Evolutionary conservation across 441 rosid species (phyloP), one percentile per base, ranked within the genome.

Genomic region (Adansonia rubrostipa): DNA sequence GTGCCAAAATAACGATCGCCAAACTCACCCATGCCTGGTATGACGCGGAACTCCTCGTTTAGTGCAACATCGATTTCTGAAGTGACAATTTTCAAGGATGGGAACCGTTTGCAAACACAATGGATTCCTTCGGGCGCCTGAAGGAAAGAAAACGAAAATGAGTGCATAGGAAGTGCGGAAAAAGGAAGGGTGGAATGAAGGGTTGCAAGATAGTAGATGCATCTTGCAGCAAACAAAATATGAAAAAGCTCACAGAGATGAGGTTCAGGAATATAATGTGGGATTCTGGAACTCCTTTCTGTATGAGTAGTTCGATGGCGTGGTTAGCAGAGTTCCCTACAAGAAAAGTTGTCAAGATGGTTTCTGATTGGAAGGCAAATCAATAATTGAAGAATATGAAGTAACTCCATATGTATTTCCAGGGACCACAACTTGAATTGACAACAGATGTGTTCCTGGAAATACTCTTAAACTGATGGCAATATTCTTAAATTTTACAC

Each of bases 91-190:
- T 94, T 94, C 85, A 96, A 76, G 42, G 90, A 84, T 5, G 99
- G 99, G 77, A 90, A 96, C 51, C 93, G 87, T 82, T 90, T 91
- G 84, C 85, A 92, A 14, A 94, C 99, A 44, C 97, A 94, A 57
- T 92, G 95, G 84, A 96, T 96, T 76, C 98, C 99, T 71, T 96
- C 99, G 0, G 99, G 98, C 1, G 99, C 98, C 98, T 96, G 87
- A 22, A 77, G 63, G 5, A 69, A 78, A 63, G 44, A 42, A 4
- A 51, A 48, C 10, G 57, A 58, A 73, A 33, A 82, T 75, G 36
- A 80, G 76, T 22, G 50, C 7, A 57, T 57, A 28, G 20, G 9
- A 56, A 19, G 20, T 40, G 9, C 19, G 45, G 74, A 13, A 56
- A 67, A 8, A 36, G 3, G 40, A 51, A 66, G 36, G 40, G 58